Evolutionary conservation across 2,329 filamentous ascomycete genomes (phyloP), one percentile per base, ranked within the genome.

Genomic region (Epichloe glyceriae): DNA sequence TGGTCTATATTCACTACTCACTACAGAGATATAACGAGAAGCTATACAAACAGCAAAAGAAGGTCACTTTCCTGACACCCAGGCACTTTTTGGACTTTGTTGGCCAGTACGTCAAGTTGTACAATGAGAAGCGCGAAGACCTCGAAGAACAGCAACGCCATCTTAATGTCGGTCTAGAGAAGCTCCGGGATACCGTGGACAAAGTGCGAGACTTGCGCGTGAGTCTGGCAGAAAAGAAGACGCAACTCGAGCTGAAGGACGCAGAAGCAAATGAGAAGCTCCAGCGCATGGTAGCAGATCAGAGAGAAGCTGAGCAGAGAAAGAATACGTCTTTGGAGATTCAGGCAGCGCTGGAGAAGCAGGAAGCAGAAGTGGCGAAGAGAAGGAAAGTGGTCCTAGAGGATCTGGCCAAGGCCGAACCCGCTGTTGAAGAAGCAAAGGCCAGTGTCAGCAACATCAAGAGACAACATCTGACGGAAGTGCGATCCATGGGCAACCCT

Each of bases 361-460:
- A 97, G 66, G 90, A 97, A 65, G 78, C 83, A 47, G 87, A 94
- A 65, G 89, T 98, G 42, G 86, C 88, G 3, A 74, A 79, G 57
- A 84, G 93, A 56, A 85, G 80, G 65, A 83, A 91, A 67, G 82
- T 95, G 51, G 94, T 97, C 37, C 70, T 95, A 59, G 78, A 82
- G 58, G 93, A 98, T 71, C 74, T 98, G 53, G 91, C 88, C 33
- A 85, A 82, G 63, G 93, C 93, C 14, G 91, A 97, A 64, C 93
- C 93, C 8, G 93, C 93, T 46, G 93, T 98, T 50, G 72, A 86
- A 55, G 89, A 95, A 67, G 93, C 93, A 46, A 88, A 93, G 72
- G 88, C 89, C 66, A 96, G 90, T 70, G 94, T 98, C 67, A 93
- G 87, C 73, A 96, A 94, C 73, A 98, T 98, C 73, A 98, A 97